Evolutionary conservation across 768 basidiomycete genomes (phyloP).

Genomic region (Suillus alpinus): DNA sequence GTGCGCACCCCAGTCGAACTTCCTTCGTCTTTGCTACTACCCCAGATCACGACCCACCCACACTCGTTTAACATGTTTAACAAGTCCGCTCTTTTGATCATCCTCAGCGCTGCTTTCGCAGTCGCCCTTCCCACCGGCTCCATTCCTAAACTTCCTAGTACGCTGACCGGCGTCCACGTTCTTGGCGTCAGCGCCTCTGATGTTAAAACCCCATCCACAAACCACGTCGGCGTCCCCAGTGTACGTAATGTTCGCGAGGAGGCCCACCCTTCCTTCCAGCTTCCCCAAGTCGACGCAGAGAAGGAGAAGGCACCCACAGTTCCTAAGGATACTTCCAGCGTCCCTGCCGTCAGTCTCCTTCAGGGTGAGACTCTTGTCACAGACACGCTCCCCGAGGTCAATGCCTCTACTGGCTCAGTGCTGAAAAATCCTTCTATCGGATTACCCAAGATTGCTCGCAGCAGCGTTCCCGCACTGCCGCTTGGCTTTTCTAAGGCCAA

Average conservation of each 20-base stretch:
- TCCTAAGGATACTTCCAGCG: not conserved
- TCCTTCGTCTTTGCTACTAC: not conserved
- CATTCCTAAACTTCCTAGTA: not conserved
- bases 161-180: not conserved
- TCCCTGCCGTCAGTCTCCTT: not conserved
- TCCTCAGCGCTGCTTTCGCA: not conserved
- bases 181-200: not conserved
- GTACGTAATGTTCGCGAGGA: not conserved
- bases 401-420: not conserved
- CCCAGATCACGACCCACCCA: not conserved
- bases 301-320: not conserved
- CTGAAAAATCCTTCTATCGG: not conserved
- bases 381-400: not conserved
- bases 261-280: not conserved
- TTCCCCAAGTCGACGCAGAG: not conserved
- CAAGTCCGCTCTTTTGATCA: slow-evolving; percentile 3
- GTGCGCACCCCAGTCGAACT: not conserved
- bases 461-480: not conserved
- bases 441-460: not conserved
- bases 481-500: not conserved
- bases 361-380: not conserved
- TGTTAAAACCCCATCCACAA: not conserved
- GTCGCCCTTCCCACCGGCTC: not conserved
- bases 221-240: not conserved
- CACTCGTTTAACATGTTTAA: slow-evolving; percentile 1